Conservation (phyloP, 805 yeast genomes). For the Wickerhamomyces queroliae region DNA sequence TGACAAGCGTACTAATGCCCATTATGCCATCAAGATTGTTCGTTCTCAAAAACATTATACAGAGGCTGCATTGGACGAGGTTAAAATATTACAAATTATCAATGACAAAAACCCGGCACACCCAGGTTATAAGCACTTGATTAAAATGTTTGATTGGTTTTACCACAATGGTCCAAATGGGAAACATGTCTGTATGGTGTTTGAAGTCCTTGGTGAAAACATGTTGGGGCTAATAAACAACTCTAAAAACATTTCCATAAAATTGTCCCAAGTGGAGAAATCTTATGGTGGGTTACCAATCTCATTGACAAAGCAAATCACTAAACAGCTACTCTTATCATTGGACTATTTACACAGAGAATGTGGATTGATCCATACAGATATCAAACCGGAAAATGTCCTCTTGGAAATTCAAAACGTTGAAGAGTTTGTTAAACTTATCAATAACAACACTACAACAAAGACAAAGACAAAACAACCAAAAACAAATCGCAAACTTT, state of each 20-base stretch:
- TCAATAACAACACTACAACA: not conserved
- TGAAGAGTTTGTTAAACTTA: slow-evolving; percentile 36
- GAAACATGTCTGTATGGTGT: slow-evolving; percentile 58
- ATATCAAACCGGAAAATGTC: slow-evolving; percentile 71
- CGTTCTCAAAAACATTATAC: slow-evolving; percentile 46
- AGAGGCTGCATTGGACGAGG: slow-evolving; percentile 64
- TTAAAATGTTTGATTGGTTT: slow-evolving; percentile 50
- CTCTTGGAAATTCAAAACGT: slow-evolving; percentile 49
- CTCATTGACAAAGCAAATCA: slow-evolving; percentile 46
- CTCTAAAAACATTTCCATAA: slow-evolving; percentile 19
- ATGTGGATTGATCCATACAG: slow-evolving; percentile 70
- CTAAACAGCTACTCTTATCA: slow-evolving; percentile 49
- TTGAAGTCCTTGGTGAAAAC: slow-evolving; percentile 60
- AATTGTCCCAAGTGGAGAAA: slow-evolving; percentile 29
- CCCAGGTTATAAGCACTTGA: slow-evolving; percentile 47
- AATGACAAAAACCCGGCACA: slow-evolving; percentile 28
- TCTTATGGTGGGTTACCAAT: slow-evolving; percentile 51
- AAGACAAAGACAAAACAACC: slow-evolving; percentile 28
- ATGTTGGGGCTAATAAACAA: slow-evolving; percentile 44
- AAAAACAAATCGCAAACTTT: slow-evolving; percentile 19
- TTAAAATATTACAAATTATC: slow-evolving; percentile 37
- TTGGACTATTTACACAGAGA: slow-evolving; percentile 52
- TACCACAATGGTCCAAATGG: slow-evolving; percentile 58
- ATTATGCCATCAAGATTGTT: slow-evolving; percentile 60
- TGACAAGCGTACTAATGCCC: slow-evolving; percentile 30